Evolutionary conservation across 2,329 filamentous ascomycete genomes (phyloP).

Genomic region (Zasmidium citrigriseum): DNA sequence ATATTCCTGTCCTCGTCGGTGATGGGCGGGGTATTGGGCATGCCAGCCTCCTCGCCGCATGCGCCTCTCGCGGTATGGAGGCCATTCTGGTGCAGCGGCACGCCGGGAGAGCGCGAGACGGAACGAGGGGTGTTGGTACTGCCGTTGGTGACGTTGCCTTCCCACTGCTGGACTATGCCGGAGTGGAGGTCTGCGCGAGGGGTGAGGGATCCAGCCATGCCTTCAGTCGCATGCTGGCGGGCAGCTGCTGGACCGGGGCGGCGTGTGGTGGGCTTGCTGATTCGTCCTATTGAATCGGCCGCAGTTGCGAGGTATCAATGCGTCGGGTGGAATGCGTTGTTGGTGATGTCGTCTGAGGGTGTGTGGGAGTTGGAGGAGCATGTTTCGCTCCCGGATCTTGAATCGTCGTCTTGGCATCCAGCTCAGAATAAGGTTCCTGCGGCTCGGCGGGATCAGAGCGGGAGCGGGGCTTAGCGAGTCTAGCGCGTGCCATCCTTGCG

Average conservation of each 20-base stretch:
- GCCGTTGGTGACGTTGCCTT: slow-evolving; percentile 11
- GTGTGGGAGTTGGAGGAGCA: background rate
- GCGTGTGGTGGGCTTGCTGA: no score
- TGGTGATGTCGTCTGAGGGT: background rate
- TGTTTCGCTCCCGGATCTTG: background rate
- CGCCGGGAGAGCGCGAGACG: slow-evolving; percentile 16
- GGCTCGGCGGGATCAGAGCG: no score
- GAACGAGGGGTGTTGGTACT: slow-evolving; percentile 18
- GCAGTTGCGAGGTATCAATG: no score
- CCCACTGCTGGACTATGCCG: slow-evolving; percentile 34
- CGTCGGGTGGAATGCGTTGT: background rate
- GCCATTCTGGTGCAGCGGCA: slow-evolving; percentile 3
- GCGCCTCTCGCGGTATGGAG: background rate
- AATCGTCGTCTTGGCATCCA: background rate
- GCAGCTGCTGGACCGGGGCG: background rate
- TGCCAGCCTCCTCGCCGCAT: slow-evolving; percentile 21
- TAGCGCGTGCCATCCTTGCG: background rate
- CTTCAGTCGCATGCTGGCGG: slow-evolving; percentile 17
- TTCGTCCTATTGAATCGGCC: background rate
- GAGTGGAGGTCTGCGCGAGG: slow-evolving; percentile 27
- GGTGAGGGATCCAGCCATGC: slow-evolving; percentile 26
- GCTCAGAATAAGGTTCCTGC: background rate
- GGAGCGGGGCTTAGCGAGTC: background rate
- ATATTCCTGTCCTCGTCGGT: slow-evolving; percentile 51
- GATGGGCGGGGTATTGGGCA: slow-evolving; percentile 40